phyloP scores from a whole-genome alignment of 2,329 filamentous ascomycete genomes.

The Diaporthe eres region DNA sequence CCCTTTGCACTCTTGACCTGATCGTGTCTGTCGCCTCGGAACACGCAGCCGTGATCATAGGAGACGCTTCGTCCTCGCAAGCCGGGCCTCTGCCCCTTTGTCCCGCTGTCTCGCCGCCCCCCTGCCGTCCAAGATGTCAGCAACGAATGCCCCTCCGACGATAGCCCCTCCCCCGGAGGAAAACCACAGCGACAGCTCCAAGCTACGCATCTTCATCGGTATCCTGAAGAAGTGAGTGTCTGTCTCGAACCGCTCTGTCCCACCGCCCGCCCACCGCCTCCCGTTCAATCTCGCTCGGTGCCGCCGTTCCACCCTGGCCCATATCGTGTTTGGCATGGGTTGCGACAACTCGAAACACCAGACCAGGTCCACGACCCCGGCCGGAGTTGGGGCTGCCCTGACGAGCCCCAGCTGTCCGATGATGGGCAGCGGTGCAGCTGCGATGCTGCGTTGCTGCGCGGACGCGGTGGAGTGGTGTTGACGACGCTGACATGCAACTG shows the following conservation, averaged over 20 bases:
- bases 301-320: background rate
- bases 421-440: background rate
- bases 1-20: constrained; percentile 4
- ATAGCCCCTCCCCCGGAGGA: constrained; percentile 57
- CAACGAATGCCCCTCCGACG: constrained; percentile 42
- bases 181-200: constrained; percentile 82
- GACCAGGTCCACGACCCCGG: no score
- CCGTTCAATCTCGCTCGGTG: background rate
- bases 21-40: background rate
- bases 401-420: background rate
- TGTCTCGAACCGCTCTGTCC: background rate
- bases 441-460: background rate
- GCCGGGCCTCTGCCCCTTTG: constrained; percentile 36
- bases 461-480: background rate
- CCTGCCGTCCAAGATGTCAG: constrained; percentile 51
- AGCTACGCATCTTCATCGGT: constrained; percentile 88
- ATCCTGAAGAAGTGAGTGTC: constrained; percentile 85
- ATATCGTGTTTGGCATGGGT: constrained; percentile 4
- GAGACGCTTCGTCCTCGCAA: constrained; percentile 20
- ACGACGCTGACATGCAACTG: constrained; percentile 48
- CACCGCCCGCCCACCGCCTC: background rate
- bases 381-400: background rate
- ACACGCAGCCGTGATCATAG: constrained; percentile 10
- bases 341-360: constrained; percentile 8
- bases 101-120: constrained; percentile 22